Evolutionary conservation across 2,329 filamentous ascomycete species (phyloP).

Genomic region (Zasmidium angulare): DNA sequence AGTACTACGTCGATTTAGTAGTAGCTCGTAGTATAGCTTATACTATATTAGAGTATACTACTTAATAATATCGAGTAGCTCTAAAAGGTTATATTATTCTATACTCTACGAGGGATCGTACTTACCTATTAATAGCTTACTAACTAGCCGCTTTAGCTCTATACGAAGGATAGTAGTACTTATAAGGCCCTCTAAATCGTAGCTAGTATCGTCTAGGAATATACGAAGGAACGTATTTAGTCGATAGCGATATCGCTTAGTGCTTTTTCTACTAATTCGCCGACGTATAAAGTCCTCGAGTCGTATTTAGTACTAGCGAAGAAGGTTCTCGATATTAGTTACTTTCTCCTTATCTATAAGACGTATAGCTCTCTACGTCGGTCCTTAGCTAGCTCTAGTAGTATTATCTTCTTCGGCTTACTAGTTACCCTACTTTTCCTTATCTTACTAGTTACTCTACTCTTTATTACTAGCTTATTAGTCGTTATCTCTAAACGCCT

Average conservation of each 20-base stretch:
- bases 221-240: background rate
- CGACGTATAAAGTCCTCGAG: background rate
- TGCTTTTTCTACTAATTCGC: background rate
- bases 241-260: background rate
- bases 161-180: background rate
- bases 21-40: background rate
- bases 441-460: background rate
- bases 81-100: background rate
- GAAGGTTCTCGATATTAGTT: too few relatives aligned
- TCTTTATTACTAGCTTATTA: background rate
- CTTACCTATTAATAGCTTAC: background rate
- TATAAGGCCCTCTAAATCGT: background rate
- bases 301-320: background rate
- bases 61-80: background rate
- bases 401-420: background rate
- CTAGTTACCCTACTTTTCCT: too few relatives aligned
- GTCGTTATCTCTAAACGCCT: background rate
- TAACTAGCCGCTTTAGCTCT: conserved; percentile 1
- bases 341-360: background rate
- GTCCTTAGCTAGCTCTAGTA: background rate
- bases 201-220: background rate
- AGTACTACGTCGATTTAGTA: background rate
- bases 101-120: background rate
- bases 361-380: too few relatives aligned
- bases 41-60: background rate